Conservation (phyloP, 352 stramenopile genomes). For the Pythium vanterpoolii region DNA sequence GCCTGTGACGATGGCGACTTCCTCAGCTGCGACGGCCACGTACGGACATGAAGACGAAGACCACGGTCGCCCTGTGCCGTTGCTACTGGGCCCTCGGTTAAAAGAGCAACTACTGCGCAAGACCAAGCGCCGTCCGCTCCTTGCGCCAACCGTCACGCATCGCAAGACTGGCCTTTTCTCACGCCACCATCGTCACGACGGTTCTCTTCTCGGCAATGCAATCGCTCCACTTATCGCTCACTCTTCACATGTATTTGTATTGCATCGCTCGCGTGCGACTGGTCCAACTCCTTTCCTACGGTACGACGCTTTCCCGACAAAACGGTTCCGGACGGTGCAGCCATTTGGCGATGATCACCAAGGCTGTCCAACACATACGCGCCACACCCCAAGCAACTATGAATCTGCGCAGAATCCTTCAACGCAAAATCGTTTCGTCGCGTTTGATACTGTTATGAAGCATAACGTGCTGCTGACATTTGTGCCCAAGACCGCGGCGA, state of each 20-base stretch:
- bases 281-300: conserved; percentile 3
- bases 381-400: not conserved
- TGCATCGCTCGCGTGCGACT: not conserved
- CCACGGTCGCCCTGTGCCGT: not conserved
- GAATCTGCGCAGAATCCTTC: not conserved
- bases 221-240: not conserved
- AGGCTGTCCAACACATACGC: not conserved
- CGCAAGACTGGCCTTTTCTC: not conserved
- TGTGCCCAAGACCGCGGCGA: conserved; percentile 18
- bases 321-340: conserved; percentile 12
- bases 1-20: conserved; percentile 14
- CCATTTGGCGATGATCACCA: not conserved
- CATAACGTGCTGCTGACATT: conserved; percentile 17
- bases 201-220: not conserved
- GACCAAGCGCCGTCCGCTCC: conserved; percentile 2
- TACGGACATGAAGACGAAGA: not conserved
- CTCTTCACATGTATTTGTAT: not conserved
- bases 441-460: conserved; percentile 11
- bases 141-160: not conserved
- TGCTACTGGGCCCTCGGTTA: not conserved
- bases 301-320: conserved; percentile 15
- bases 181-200: not conserved
- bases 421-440: not conserved
- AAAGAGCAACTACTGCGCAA: conserved; percentile 11
- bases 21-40: not conserved